phyloP scores from a whole-genome alignment of 2,329 filamentous ascomycete species.

The Colletotrichum gloeosporioides region DNA sequence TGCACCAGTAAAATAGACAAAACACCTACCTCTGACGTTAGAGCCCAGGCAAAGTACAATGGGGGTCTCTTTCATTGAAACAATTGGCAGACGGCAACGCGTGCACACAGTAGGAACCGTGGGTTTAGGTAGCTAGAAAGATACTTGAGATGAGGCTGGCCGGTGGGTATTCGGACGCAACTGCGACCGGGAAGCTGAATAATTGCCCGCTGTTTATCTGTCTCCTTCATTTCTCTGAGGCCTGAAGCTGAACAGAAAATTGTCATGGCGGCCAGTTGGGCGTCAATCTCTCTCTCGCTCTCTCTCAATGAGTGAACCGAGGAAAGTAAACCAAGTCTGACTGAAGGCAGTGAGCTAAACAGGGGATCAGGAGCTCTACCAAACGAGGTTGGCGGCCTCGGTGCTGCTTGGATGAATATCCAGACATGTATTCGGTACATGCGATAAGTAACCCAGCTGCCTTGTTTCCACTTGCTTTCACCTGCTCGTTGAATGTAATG shows the following conservation, averaged over 20 bases:
- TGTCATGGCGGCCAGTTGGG: not conserved
- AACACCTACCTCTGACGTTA: not conserved
- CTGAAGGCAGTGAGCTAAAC: not conserved
- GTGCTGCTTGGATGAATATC: not conserved
- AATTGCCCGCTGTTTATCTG: not conserved
- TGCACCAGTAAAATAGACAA: not conserved
- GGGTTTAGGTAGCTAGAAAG: not conserved
- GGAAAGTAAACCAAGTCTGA: not conserved
- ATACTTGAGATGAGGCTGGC: not conserved
- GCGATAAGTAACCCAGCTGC: not conserved
- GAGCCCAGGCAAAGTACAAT: not conserved
- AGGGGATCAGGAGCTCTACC: not conserved
- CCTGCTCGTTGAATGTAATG: not conserved
- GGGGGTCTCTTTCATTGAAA: not conserved
- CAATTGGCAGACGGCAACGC: not conserved
- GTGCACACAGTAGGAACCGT: slow-evolving; percentile 11
- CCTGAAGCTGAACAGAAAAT: not conserved
- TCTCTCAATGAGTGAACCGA: not conserved
- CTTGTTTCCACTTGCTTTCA: not conserved
- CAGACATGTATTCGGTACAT: not conserved
- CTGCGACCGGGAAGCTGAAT: not conserved
- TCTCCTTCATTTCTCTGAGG: not conserved
- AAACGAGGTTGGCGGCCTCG: not conserved
- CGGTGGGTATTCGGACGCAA: not conserved
- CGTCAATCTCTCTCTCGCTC: not conserved